Evolutionary conservation across 441 rosid species (phyloP).

Genomic region (Syzygium malaccense): DNA sequence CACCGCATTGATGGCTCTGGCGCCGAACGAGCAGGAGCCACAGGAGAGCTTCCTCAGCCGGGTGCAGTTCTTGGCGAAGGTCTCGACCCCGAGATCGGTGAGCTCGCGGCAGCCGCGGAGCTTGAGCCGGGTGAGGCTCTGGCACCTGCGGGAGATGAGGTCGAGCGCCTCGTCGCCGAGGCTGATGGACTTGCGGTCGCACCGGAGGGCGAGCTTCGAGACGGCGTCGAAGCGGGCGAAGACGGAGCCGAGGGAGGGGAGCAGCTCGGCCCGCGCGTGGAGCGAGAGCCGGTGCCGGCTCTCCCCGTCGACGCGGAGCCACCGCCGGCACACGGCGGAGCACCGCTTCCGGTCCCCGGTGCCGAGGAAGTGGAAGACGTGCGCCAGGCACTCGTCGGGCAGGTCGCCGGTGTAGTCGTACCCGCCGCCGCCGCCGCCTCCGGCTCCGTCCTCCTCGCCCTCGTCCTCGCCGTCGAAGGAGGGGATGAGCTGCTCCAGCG

Average conservation of each 20-base stretch:
- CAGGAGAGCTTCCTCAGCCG: conserved; percentile 38
- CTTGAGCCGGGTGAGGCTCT: conserved; percentile 38
- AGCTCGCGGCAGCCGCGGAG: conserved; percentile 64
- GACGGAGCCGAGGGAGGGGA: conserved; percentile 17
- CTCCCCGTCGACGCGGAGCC: conserved; percentile 66
- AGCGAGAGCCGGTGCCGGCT: conserved; percentile 47
- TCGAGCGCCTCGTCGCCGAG: conserved; percentile 39
- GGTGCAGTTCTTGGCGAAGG: conserved; percentile 33
- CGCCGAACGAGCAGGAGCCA: conserved; percentile 49
- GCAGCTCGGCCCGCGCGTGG: conserved; percentile 33
- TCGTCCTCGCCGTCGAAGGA: neutral
- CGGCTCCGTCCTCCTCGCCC: neutral
- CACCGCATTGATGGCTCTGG: conserved; percentile 40
- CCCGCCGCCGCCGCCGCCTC: neutral
- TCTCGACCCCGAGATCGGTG: conserved; percentile 41
- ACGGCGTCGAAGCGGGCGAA: conserved; percentile 45
- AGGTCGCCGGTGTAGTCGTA: conserved; percentile 32
- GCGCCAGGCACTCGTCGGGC: conserved; percentile 71
- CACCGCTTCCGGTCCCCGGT: conserved; percentile 53
- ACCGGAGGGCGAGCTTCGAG: conserved; percentile 43
- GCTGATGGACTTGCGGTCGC: conserved; percentile 44
- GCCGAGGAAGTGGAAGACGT: conserved; percentile 54
- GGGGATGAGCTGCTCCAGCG: neutral
- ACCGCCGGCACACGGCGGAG: conserved; percentile 60
- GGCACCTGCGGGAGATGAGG: conserved; percentile 37